A percentile compares a stretch with the other conserved stretches of the same genome.
phyloP scores from a whole-genome alignment of 2,329 filamentous ascomycete species.

The Arthrinium phaeospermum region DNA sequence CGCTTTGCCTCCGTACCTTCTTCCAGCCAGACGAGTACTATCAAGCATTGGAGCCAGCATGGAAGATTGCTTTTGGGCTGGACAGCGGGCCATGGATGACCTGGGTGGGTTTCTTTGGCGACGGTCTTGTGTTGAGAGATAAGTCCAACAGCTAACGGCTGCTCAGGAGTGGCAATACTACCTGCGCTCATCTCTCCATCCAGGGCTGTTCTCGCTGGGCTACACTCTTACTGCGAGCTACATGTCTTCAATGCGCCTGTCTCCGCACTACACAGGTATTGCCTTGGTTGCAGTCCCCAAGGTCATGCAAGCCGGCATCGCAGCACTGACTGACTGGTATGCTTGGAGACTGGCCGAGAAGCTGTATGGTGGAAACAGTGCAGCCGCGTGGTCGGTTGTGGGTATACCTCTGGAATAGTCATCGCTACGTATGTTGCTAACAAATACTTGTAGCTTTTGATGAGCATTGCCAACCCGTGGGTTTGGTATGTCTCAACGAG shows the following conservation, averaged over 20 bases:
- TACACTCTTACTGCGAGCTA: slow-evolving; percentile 69
- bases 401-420: slow-evolving; percentile 38
- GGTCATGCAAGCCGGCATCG: slow-evolving; percentile 76
- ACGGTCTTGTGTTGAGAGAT: not conserved
- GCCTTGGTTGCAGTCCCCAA: slow-evolving; percentile 73
- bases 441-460: slow-evolving; percentile 61
- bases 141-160: slow-evolving; percentile 23
- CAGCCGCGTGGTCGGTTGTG: slow-evolving; percentile 74
- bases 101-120: slow-evolving; percentile 71
- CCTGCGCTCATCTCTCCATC: slow-evolving; percentile 89
- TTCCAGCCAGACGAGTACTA: slow-evolving; percentile 99
- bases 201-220: slow-evolving; percentile 78
- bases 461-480: slow-evolving; percentile 83
- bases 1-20: slow-evolving; percentile 81
- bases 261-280: slow-evolving; percentile 18
- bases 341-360: slow-evolving; percentile 82
- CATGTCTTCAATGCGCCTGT: slow-evolving; percentile 41
- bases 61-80: slow-evolving; percentile 82
- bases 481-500: slow-evolving; percentile 95
- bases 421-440: not conserved
- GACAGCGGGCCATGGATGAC: slow-evolving; percentile 88
- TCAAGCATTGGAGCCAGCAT: slow-evolving; percentile 93
- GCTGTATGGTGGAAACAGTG: slow-evolving; percentile 71
- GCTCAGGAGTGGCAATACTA: slow-evolving; percentile 90
- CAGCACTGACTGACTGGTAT: slow-evolving; percentile 81